Percentiles rank a stretch among this genome's conserved stretches.
Conservation (phyloP, 768 basidiomycete genomes). For the Suillus occidentalis region DNA sequence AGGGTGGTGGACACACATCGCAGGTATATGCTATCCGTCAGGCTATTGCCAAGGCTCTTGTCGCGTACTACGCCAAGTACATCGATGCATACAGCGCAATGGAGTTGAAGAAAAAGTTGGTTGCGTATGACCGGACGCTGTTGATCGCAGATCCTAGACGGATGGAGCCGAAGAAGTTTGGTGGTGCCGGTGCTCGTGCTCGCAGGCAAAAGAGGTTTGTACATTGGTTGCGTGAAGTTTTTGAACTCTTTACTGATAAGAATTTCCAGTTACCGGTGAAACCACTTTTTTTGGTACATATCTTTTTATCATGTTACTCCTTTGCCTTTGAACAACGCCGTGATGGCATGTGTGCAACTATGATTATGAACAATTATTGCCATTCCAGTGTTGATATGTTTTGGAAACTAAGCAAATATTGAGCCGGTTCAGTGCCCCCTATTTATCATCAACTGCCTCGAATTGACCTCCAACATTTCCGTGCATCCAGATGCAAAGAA, state of each 20-base stretch:
- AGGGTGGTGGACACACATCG: slow-evolving; percentile 99
- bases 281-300: slow-evolving; percentile 26
- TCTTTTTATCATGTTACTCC: slow-evolving; percentile 47
- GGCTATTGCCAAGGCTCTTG: slow-evolving; percentile 95
- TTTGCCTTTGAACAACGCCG: slow-evolving; percentile 37
- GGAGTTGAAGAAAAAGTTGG: slow-evolving; percentile 97
- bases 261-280: slow-evolving; percentile 65
- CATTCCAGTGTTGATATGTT: not conserved
- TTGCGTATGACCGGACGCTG: slow-evolving; percentile 90
- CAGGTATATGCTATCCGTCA: slow-evolving; percentile 99
- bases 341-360: slow-evolving; percentile 36
- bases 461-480: not conserved
- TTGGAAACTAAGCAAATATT: not conserved
- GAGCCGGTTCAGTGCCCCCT: not conserved
- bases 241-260: not conserved
- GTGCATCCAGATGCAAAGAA: not conserved
- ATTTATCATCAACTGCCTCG: not conserved
- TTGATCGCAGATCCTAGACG: slow-evolving; percentile 94
- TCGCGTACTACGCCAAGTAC: slow-evolving; percentile 99
- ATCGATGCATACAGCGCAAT: slow-evolving; percentile 95
- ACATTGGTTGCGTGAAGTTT: not conserved
- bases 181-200: slow-evolving; percentile 96
- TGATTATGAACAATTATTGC: slow-evolving; percentile 17
- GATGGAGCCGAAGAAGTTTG: slow-evolving; percentile 99
- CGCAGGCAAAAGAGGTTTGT: slow-evolving; percentile 93